These are phyloP conservation scores for Saccharomycopsis javanensis DNA, from an alignment of 805 yeast species.

Conservation along the genomic window DNA sequence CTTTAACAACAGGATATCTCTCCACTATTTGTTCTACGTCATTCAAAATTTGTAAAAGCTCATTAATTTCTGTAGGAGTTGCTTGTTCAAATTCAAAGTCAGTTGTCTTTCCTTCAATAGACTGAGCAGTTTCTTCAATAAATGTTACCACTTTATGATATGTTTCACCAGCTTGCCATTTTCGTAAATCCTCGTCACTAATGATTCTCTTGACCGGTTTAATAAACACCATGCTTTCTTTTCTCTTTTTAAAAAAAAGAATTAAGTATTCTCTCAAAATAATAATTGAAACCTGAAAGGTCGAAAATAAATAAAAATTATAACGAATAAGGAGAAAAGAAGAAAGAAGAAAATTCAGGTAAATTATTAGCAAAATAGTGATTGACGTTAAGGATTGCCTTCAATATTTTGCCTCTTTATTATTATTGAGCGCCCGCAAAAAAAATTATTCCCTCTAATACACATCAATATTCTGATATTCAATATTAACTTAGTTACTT, in stretches of 20 bases:
- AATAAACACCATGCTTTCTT: not conserved
- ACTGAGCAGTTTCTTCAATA: conserved; percentile 45
- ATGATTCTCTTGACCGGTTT: conserved; percentile 39
- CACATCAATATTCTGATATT: not conserved
- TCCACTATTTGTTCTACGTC: conserved; percentile 37
- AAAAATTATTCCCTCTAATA: too few species aligned
- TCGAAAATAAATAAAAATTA: too few species aligned
- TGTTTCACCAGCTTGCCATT: conserved; percentile 47
- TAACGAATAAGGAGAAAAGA: too few species aligned
- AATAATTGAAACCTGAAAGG: too few species aligned
- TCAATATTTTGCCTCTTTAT: not conserved
- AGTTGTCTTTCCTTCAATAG: conserved; percentile 54
- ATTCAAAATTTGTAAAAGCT: conserved; percentile 35
- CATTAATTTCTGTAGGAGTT: conserved; percentile 27
- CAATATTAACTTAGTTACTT: too few species aligned
- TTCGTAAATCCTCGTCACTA: conserved; percentile 47
- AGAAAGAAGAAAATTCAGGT: too few species aligned
- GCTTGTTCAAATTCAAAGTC: conserved; percentile 34
- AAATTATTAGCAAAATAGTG: not conserved
- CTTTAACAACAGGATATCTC: conserved; percentile 56
- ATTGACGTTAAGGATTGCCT: not conserved
- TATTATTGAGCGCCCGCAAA: not conserved
- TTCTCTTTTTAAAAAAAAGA: too few species aligned
- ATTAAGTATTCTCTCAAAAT: too few species aligned
- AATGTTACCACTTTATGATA: conserved; percentile 44